Conservation (phyloP, 768 basidiomycete genomes). For the Lentinula boryana region DNA sequence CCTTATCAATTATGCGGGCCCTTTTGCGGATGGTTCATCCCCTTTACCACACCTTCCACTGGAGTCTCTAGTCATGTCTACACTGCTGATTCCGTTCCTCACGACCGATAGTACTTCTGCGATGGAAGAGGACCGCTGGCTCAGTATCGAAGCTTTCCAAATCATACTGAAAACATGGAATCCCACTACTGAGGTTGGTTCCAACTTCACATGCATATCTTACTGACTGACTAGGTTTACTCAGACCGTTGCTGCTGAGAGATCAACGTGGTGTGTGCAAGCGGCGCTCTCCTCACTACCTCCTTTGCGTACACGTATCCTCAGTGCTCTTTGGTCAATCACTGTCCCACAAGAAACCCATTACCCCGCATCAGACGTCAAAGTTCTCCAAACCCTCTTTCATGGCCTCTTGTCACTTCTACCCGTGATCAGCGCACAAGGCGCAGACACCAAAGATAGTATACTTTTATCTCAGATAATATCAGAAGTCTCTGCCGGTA, state of each 20-base stretch:
- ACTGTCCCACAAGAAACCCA: conserved; percentile 37
- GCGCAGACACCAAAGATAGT: conserved; percentile 24
- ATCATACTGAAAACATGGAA: conserved; percentile 51
- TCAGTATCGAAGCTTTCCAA: conserved; percentile 60
- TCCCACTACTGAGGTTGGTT: conserved; percentile 46
- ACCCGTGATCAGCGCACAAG: conserved; percentile 26
- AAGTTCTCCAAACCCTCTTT: conserved; percentile 44
- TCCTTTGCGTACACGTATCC: conserved; percentile 35
- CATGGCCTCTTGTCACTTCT: conserved; percentile 48
- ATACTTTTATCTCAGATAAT: conserved; percentile 36
- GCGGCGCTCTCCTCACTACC: conserved; percentile 42
- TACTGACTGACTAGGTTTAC: neutral
- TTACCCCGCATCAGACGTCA: conserved; percentile 33
- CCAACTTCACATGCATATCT: neutral
- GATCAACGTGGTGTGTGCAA: conserved; percentile 67
- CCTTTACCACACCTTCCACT: conserved; percentile 38
- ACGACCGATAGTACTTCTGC: conserved; percentile 24
- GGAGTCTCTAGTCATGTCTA: conserved; percentile 54
- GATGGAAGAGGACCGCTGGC: conserved; percentile 46
- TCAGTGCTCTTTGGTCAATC: conserved; percentile 43
- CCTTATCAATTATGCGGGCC: conserved; percentile 38
- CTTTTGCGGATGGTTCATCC: conserved; percentile 20
- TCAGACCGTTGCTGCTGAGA: conserved; percentile 44
- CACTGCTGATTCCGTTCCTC: conserved; percentile 52
- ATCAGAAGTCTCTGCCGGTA: conserved; percentile 35